phyloP scores from a whole-genome alignment of 805 yeast species.

The Teunomyces atbi region DNA sequence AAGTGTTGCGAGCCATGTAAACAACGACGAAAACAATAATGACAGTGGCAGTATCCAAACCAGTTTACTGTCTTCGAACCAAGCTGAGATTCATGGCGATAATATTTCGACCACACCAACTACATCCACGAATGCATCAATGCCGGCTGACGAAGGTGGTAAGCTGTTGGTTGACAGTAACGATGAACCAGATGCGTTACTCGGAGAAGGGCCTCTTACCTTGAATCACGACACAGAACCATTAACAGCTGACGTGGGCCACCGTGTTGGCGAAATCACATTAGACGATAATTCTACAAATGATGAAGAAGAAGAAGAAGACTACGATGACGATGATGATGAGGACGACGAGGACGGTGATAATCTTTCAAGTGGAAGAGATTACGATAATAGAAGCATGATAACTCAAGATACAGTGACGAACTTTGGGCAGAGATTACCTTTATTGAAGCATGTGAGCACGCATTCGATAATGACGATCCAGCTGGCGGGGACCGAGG shows the following conservation, averaged over 20 bases:
- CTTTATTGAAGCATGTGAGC: constrained; percentile 26
- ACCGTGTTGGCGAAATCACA: no score
- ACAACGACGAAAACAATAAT: background rate
- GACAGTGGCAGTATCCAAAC: constrained; percentile 1
- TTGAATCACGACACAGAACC: background rate
- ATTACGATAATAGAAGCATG: constrained; percentile 11
- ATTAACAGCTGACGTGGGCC: no score
- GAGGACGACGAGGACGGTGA: constrained; percentile 4
- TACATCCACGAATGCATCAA: constrained; percentile 5
- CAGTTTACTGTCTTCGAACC: background rate
- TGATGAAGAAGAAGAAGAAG: background rate
- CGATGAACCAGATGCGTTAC: background rate
- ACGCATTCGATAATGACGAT: constrained; percentile 7
- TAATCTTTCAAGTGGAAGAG: background rate
- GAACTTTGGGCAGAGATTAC: constrained; percentile 24
- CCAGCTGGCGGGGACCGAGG: background rate
- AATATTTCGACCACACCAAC: constrained; percentile 9
- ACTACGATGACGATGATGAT: background rate
- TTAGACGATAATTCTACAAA: no score
- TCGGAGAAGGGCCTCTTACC: background rate
- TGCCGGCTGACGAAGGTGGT: background rate
- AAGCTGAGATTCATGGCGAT: constrained; percentile 5
- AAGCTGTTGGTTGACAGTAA: background rate
- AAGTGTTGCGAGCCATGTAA: background rate
- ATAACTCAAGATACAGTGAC: constrained; percentile 14